phyloP scores from a whole-genome alignment of 2,329 filamentous ascomycete genomes.

The Talaromyces sp. region DNA sequence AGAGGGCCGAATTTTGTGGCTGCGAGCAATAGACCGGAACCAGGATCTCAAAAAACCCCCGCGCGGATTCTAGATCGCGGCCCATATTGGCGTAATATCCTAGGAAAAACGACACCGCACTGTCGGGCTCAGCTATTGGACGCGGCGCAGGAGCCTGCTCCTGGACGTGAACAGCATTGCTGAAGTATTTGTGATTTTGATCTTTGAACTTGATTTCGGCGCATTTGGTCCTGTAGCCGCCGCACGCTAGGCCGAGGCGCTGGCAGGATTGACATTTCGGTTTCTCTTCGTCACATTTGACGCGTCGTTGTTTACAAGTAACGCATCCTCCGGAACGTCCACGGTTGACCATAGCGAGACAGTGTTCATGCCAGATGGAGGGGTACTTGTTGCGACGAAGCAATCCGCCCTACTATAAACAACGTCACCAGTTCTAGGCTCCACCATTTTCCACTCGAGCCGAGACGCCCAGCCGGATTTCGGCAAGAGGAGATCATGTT shows the following conservation, averaged over 20 bases:
- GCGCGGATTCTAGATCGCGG: background rate
- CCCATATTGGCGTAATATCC: background rate
- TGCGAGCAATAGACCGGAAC: background rate
- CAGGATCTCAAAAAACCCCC: background rate
- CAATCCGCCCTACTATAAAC: background rate
- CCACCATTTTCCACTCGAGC: background rate
- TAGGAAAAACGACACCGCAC: background rate
- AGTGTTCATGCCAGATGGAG: conserved; percentile 6
- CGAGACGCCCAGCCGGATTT: background rate
- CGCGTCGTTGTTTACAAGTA: conserved; percentile 27
- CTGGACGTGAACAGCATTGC: background rate
- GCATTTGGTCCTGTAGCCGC: background rate
- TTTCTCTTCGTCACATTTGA: conserved; percentile 32
- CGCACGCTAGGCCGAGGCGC: conserved; percentile 17
- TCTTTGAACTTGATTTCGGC: background rate
- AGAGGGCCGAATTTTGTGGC: background rate
- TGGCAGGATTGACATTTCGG: conserved; percentile 23
- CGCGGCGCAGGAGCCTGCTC: background rate
- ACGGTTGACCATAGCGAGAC: conserved; percentile 21
- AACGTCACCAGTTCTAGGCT: background rate
- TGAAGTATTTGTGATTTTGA: background rate
- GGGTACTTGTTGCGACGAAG: background rate
- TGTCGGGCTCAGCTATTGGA: background rate
- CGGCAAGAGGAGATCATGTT: background rate
- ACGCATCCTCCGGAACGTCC: conserved; percentile 23